These are phyloP conservation scores for Emydomyces testavorans DNA, from an alignment of 2,329 filamentous ascomycete species.

Conservation along the genomic window DNA sequence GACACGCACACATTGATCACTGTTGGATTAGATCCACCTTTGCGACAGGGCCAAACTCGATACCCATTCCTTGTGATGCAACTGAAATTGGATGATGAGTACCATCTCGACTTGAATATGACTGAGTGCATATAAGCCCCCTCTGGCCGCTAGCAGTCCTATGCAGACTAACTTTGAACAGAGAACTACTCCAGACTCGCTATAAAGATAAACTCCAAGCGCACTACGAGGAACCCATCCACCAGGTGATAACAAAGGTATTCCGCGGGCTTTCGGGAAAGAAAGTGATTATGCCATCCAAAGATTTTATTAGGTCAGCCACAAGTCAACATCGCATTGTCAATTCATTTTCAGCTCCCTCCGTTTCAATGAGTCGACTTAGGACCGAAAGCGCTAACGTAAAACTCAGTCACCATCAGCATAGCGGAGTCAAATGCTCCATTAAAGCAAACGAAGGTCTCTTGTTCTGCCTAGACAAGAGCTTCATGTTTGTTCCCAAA, in stretches of 20 bases:
- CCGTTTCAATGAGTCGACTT: constrained; percentile 6
- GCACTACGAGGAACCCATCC: constrained; percentile 87
- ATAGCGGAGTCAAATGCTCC: constrained; percentile 96
- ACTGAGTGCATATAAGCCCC: constrained; percentile 47
- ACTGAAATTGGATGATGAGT: constrained; percentile 94
- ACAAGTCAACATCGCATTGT: constrained; percentile 6
- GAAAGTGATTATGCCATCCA: constrained; percentile 85
- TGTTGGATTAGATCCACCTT: constrained; percentile 83
- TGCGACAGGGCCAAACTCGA: constrained; percentile 91
- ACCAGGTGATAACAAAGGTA: constrained; percentile 87
- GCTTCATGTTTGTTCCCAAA: constrained; percentile 98
- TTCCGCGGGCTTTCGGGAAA: constrained; percentile 91
- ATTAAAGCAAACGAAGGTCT: constrained; percentile 99
- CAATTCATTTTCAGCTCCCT: constrained; percentile 6
- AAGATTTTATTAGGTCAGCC: constrained; percentile 69
- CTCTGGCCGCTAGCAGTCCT: not conserved
- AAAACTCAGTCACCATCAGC: constrained; percentile 61
- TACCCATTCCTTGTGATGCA: constrained; percentile 99
- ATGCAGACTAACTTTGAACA: constrained; percentile 16
- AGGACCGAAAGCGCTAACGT: constrained; percentile 13
- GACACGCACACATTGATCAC: constrained; percentile 92
- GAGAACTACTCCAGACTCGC: constrained; percentile 64
- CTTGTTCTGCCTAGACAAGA: constrained; percentile 93
- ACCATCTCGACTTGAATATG: constrained; percentile 91
- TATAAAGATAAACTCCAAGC: constrained; percentile 83